These are phyloP conservation scores for Malus asiatica DNA, from an alignment of 306 rosid species.

Conservation along the genomic window DNA sequence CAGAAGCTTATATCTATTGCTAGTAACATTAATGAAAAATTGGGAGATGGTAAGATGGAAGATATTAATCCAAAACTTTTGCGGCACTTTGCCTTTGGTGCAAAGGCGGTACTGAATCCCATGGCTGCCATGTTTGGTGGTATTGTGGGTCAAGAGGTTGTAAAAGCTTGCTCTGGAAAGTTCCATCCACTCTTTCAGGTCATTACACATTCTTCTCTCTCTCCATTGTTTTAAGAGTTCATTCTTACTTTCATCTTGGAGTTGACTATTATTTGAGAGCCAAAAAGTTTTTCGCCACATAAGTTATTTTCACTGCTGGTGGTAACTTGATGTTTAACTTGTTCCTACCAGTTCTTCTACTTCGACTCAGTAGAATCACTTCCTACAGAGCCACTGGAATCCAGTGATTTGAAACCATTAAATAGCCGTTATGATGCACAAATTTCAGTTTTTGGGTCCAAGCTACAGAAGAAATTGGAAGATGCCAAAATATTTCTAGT, in stretches of 20 bases:
- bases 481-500: conserved; percentile 75
- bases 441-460: conserved; percentile 91
- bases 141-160: conserved; percentile 92
- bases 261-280: background rate
- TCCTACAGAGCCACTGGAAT: conserved; percentile 71
- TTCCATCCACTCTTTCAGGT: conserved; percentile 95
- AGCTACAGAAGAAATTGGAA: conserved; percentile 84
- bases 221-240: background rate
- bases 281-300: background rate
- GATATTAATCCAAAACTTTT: conserved; percentile 73
- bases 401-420: conserved; percentile 67
- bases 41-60: conserved; percentile 55
- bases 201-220: background rate
- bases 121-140: conserved; percentile 99
- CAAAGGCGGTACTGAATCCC: conserved; percentile 85
- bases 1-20: conserved; percentile 57
- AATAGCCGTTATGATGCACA: conserved; percentile 94
- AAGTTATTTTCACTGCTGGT: conserved; percentile 4
- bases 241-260: background rate
- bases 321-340: conserved; percentile 18
- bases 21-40: conserved; percentile 39
- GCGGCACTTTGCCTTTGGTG: conserved; percentile 77
- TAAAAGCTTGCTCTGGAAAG: conserved; percentile 97
- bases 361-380: conserved; percentile 93
- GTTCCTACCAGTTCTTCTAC: conserved; percentile 71